phyloP scores from a whole-genome alignment of 306 rosid species.

The Clitoria ternatea region DNA sequence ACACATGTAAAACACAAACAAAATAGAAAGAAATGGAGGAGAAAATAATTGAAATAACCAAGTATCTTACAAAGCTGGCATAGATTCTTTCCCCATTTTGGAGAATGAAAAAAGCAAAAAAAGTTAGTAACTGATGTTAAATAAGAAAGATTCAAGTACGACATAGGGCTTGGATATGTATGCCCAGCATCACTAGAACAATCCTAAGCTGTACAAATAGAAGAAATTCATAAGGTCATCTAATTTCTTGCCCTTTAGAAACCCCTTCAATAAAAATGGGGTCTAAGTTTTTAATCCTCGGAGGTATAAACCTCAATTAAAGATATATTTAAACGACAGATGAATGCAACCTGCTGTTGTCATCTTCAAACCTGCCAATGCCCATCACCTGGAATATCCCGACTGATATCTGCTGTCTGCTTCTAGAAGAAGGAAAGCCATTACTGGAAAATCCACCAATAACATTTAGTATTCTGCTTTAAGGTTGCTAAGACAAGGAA shows the following conservation, averaged over 20 bases:
- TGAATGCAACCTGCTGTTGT: constrained; percentile 31
- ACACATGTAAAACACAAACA: not conserved
- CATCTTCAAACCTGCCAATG: constrained; percentile 37
- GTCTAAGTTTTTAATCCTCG: constrained; percentile 38
- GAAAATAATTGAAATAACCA: not conserved
- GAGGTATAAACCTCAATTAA: constrained; percentile 42
- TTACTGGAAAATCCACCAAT: constrained; percentile 6
- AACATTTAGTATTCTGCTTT: constrained; percentile 12
- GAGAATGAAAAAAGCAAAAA: constrained; percentile 24
- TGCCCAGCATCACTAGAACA: constrained; percentile 62
- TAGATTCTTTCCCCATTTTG: constrained; percentile 25
- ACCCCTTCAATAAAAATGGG: constrained; percentile 57
- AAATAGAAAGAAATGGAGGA: not conserved
- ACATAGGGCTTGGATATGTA: constrained; percentile 48
- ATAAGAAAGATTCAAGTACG: constrained; percentile 30
- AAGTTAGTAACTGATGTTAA: constrained; percentile 39
- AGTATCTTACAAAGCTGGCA: constrained; percentile 25
- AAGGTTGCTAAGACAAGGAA: constrained; percentile 17
- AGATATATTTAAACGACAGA: constrained; percentile 33
- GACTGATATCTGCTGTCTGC: constrained; percentile 19
- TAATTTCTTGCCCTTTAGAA: constrained; percentile 41
- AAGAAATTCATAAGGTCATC: constrained; percentile 44
- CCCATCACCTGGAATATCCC: constrained; percentile 26
- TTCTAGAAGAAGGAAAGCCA: not conserved
- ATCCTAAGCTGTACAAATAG: constrained; percentile 78